phyloP scores from a whole-genome alignment of 2,329 filamentous ascomycete species.

The Alternaria conjuncta region DNA sequence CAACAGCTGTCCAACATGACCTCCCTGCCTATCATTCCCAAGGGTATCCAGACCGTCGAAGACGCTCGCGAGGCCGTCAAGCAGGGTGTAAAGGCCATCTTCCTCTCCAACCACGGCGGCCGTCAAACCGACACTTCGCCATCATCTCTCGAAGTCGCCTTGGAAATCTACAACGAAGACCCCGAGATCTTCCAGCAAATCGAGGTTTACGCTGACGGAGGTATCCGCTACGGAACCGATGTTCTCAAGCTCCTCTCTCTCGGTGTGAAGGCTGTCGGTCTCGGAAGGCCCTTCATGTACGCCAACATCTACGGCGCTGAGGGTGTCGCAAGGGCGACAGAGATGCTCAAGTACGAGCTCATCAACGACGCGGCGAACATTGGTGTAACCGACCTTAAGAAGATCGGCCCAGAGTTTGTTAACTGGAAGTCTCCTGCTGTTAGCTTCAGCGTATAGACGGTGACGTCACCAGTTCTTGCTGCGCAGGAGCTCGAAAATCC shows the following conservation, averaged over 20 bases:
- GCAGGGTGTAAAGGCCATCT: constrained; percentile 48
- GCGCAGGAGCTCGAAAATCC: not conserved
- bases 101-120: constrained; percentile 53
- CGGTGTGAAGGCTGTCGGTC: constrained; percentile 50
- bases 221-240: constrained; percentile 50
- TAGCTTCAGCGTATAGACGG: not conserved
- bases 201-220: constrained; percentile 51
- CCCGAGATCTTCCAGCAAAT: constrained; percentile 49
- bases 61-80: constrained; percentile 48
- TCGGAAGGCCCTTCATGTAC: constrained; percentile 60
- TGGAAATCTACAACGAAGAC: constrained; percentile 71
- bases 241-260: constrained; percentile 49
- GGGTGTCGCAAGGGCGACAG: constrained; percentile 64
- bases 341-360: constrained; percentile 60
- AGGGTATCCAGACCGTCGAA: constrained; percentile 51
- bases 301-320: constrained; percentile 64
- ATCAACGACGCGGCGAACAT: constrained; percentile 43
- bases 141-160: constrained; percentile 74
- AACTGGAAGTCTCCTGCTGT: constrained; percentile 23
- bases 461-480: not conserved
- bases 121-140: constrained; percentile 59
- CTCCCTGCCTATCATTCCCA: constrained; percentile 47
- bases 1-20: constrained; percentile 47
- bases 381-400: constrained; percentile 39
- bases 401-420: constrained; percentile 34